Evolutionary conservation across 176 grass and related monocot species (phyloP), one percentile per base, ranked within the genome.

Genomic region (Raddia guianensis): DNA sequence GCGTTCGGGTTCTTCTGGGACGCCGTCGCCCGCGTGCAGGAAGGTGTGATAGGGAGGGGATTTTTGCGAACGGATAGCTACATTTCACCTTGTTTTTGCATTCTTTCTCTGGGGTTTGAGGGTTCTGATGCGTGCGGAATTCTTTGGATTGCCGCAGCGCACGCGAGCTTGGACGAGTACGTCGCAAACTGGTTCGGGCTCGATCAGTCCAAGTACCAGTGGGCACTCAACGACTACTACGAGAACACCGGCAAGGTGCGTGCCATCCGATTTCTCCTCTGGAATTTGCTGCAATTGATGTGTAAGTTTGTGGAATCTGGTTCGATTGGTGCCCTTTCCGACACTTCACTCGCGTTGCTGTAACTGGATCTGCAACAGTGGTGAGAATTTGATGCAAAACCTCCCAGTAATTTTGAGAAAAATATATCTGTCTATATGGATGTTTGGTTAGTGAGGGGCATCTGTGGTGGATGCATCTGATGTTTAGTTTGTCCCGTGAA

Each of bases 181-280:
- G 83, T 97, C 64, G 88, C 91, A 65, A 90, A 93, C 81, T 97
- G 91, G 94, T 89, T 97, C 43, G 94, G 94, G 15, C 82, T 97
- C 72, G 88, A 97, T 83, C 94, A 93, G 83, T 97, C 94, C n/a
- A 97, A 89, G 84, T 97, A 97, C 75, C 94, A 97, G 77, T 97
- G 94, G 94, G 94, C 94, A 18, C 90, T 97, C 77, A 91, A 97
- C 74, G 94, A 97, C 85, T 97, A 97, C 88, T 97, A 97, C 83
- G 94, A 93, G 74, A 89, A 66, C 86, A 91, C 82, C 32, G 81
- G 91, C 83, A 97, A 97, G 88, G 91, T 97, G 33, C 63, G 81
- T 76, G 46, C 6, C 76, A n/a, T 77, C 46, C 56, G 5, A 52
- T 85, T 52, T 67, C 62, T 73, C 54, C 53, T 70, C 37, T 8